Evolutionary conservation across 805 yeast species (phyloP).

Genomic region (Yarrowia deformans): DNA sequence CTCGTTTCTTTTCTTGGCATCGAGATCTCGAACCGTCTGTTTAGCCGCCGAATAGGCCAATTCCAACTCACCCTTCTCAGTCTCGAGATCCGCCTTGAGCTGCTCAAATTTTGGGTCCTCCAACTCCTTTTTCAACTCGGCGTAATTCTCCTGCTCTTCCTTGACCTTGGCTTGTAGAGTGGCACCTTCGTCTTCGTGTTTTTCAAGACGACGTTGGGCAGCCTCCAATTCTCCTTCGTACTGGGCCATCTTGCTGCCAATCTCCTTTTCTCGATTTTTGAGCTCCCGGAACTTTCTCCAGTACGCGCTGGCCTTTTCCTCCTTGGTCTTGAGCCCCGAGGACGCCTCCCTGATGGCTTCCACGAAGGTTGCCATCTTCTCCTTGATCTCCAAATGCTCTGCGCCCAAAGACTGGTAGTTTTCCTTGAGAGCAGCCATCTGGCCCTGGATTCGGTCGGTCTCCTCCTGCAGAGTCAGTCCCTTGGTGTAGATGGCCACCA

Average conservation of each 20-base stretch:
- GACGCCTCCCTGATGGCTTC: no score
- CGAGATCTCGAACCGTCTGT: not conserved
- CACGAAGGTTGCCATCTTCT: not conserved
- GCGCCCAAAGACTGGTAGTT: no score
- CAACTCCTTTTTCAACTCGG: not conserved
- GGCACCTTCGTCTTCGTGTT: not conserved
- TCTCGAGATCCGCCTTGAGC: not conserved
- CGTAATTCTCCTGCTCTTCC: not conserved
- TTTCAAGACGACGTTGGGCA: not conserved
- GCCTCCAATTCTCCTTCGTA: constrained; percentile 4
- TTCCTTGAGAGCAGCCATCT: not conserved
- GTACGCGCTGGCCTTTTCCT: not conserved
- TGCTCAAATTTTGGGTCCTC: not conserved
- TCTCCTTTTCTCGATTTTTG: not conserved
- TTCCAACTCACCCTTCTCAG: not conserved
- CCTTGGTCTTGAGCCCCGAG: not conserved
- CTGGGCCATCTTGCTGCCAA: not conserved
- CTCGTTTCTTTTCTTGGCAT: not conserved
- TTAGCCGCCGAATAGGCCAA: not conserved
- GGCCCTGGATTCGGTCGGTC: not conserved
- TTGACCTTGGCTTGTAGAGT: not conserved
- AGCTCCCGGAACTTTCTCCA: constrained; percentile 2
- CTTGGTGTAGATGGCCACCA: not conserved
- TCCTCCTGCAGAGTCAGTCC: not conserved
- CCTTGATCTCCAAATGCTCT: not conserved